phyloP scores from a whole-genome alignment of 495 filamentous ascomycete species.

The Emericellopsis terricola region DNA sequence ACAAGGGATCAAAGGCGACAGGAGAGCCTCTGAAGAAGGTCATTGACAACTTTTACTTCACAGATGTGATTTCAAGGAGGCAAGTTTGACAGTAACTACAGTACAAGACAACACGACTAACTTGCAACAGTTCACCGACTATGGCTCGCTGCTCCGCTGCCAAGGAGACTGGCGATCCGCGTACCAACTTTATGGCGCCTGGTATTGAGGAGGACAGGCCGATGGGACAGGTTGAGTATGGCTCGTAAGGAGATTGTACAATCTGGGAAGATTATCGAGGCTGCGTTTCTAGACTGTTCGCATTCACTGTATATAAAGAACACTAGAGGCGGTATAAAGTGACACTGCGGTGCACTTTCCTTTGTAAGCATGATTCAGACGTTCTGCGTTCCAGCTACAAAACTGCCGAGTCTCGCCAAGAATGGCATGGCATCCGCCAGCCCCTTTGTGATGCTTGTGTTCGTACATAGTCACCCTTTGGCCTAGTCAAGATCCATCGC shows the following conservation, averaged over 20 bases:
- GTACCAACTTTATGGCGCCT: conserved; percentile 76
- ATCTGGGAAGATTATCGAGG: too few species aligned
- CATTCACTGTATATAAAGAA: conserved; percentile 5
- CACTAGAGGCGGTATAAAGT: conserved; percentile 1
- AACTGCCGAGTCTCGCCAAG: too few species aligned
- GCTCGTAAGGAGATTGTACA: conserved; percentile 12
- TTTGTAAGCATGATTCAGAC: too few species aligned
- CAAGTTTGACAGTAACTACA: conserved; percentile 24
- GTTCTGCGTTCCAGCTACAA: too few species aligned
- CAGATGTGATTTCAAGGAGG: conserved; percentile 89
- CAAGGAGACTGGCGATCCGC: conserved; percentile 47
- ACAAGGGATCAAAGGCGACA: conserved; percentile 60
- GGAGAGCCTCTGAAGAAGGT: conserved; percentile 57
- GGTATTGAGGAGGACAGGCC: conserved; percentile 39
- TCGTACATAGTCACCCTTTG: too few species aligned
- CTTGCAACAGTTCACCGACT: conserved; percentile 60
- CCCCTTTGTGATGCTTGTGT: too few species aligned
- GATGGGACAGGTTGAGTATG: conserved; percentile 32
- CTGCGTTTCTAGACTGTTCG: too few species aligned
- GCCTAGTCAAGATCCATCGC: conserved; percentile 1
- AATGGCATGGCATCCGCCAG: too few species aligned
- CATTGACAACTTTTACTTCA: conserved; percentile 94
- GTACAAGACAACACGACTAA: conserved; percentile 5
- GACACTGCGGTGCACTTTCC: background rate
- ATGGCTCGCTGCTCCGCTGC: conserved; percentile 92